These are phyloP conservation scores for Amanita subjunquillea DNA, from an alignment of 768 basidiomycete genomes.

Conservation along the genomic window DNA sequence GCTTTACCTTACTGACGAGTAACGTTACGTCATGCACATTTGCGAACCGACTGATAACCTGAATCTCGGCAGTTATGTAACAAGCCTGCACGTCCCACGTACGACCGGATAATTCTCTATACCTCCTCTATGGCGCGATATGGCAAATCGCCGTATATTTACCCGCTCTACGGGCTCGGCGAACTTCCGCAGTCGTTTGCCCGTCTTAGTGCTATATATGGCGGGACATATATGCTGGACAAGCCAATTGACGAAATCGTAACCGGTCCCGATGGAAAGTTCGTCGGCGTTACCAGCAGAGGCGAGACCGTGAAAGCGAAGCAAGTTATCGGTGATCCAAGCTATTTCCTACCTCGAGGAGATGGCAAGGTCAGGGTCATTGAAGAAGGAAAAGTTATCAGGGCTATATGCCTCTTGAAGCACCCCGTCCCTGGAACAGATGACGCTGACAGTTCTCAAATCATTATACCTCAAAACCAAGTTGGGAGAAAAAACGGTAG, in stretches of 20 bases:
- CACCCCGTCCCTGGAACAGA: constrained; percentile 98
- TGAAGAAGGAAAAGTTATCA: constrained; percentile 89
- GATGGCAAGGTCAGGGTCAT: constrained; percentile 76
- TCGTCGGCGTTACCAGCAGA: constrained; percentile 85
- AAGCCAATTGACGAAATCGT: constrained; percentile 89
- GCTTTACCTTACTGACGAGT: constrained; percentile 96
- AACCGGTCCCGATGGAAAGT: constrained; percentile 76
- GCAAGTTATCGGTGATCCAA: constrained; percentile 95
- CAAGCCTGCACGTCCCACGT: constrained; percentile 82
- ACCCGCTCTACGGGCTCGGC: constrained; percentile 96
- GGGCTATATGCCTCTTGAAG: constrained; percentile 96
- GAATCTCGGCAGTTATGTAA: constrained; percentile 64
- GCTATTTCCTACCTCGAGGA: constrained; percentile 76
- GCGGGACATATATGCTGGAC: constrained; percentile 99
- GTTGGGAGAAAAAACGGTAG: constrained; percentile 85
- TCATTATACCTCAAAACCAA: constrained; percentile 99
- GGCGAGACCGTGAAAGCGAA: constrained; percentile 94
- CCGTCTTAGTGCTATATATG: constrained; percentile 95
- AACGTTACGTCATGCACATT: constrained; percentile 21
- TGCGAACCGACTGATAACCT: not conserved
- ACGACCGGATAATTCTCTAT: constrained; percentile 94
- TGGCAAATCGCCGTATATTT: constrained; percentile 99
- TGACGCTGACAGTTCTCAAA: constrained; percentile 89
- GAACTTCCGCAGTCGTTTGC: constrained; percentile 99
- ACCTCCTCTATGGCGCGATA: constrained; percentile 98